phyloP scores from a whole-genome alignment of 164 flowering plant species.

The Sedum album region DNA sequence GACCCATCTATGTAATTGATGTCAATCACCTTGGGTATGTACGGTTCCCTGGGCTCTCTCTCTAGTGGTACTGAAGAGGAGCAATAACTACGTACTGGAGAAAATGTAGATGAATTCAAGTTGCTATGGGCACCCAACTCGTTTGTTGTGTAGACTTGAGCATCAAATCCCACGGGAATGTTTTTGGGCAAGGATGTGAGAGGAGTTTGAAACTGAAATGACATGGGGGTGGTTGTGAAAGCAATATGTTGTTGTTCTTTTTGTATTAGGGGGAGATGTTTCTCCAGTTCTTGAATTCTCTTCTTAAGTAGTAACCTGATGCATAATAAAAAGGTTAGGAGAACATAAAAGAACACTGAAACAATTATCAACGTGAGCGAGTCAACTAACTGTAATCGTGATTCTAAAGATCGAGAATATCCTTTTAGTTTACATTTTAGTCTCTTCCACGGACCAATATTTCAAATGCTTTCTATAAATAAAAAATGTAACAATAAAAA shows the following conservation, averaged over 20 bases:
- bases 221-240: conserved; percentile 47
- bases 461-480: neutral
- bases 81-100: conserved; percentile 39
- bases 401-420: neutral
- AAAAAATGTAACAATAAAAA: neutral
- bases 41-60: conserved; percentile 72
- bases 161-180: conserved; percentile 33
- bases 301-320: conserved; percentile 69
- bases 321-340: conserved; percentile 9
- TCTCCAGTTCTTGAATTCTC: conserved; percentile 75
- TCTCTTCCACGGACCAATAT: neutral
- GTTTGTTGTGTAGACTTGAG: conserved; percentile 24
- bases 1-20: conserved; percentile 89
- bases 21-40: conserved; percentile 54
- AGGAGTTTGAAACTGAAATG: too few relatives aligned
- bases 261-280: conserved; percentile 10
- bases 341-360: too few relatives aligned
- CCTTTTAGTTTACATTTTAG: neutral
- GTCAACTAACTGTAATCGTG: too few relatives aligned
- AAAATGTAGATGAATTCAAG: conserved; percentile 42
- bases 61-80: conserved; percentile 37
- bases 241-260: conserved; percentile 53
- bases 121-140: conserved; percentile 25
- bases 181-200: conserved; percentile 21
- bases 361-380: too few relatives aligned